These are phyloP conservation scores for Cyclaneusma minus DNA, from an alignment of 2,329 filamentous ascomycete genomes.

Conservation along the genomic window DNA sequence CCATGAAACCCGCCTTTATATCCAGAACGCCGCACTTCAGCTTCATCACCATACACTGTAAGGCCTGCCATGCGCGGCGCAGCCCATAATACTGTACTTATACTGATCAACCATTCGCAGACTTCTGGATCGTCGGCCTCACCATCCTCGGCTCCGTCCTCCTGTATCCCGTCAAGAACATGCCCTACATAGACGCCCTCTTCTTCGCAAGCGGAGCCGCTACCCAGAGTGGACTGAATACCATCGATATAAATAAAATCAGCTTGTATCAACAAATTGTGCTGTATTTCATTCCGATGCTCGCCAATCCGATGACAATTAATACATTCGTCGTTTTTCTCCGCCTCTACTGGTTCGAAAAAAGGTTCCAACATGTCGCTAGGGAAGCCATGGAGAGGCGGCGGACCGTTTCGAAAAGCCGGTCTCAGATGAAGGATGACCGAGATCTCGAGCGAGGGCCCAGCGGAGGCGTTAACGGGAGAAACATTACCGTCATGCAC, in stretches of 20 bases:
- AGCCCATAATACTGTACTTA: constrained; percentile 2
- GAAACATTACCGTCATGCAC: constrained; percentile 52
- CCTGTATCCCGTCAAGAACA: constrained; percentile 46
- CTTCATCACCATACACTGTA: constrained; percentile 71
- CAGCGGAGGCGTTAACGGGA: constrained; percentile 49
- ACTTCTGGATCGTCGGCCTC: constrained; percentile 67
- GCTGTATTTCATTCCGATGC: constrained; percentile 54
- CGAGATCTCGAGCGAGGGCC: constrained; percentile 26
- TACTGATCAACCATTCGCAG: constrained; percentile 26
- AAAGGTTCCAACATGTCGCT: constrained; percentile 76
- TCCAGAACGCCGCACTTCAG: constrained; percentile 55
- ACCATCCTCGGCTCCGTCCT: constrained; percentile 62
- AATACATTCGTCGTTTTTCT: constrained; percentile 80
- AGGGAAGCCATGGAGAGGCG: constrained; percentile 54
- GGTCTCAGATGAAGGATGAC: constrained; percentile 27
- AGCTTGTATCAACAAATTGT: constrained; percentile 60
- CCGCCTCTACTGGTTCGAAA: constrained; percentile 95
- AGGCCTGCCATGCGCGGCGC: constrained; percentile 17
- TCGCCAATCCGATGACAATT: constrained; percentile 72
- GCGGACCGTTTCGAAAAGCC: constrained; percentile 39
- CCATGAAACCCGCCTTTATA: constrained; percentile 39
- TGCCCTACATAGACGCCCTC: constrained; percentile 74
- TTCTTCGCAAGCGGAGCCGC: constrained; percentile 76
- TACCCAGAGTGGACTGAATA: constrained; percentile 89
- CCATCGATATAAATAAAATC: constrained; percentile 50